Evolutionary conservation across 1,139 yeast species (phyloP), one percentile per base, ranked within the genome.

Genomic region (Williopsis jadinii): DNA sequence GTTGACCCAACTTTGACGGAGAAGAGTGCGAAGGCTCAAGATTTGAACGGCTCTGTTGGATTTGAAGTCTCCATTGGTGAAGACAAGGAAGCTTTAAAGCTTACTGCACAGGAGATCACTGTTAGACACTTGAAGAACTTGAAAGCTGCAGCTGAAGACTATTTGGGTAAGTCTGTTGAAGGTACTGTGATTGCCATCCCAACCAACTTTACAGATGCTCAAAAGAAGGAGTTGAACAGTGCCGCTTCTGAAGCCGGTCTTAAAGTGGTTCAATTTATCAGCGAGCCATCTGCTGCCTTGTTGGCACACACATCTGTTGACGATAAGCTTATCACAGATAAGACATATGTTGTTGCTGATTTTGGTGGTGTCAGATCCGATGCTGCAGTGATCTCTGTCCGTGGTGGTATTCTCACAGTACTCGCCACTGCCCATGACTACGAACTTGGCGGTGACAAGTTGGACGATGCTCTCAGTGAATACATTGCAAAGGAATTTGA

Each of bases 281-380:
- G 84, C 63, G 99, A 92, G 68, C 97, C 97, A 52, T 74, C 90
- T 47, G 86, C 97, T 49, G 96, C 97, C 39, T 71, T 92, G 50
- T 73, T 92, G 54, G 90, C 97, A 8, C 70, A 59, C 44, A 51
- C 63, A 24, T 63, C 70, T 35, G 72, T 73, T 45, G 82, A 77
- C 43, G 78, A 75, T 55, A 69, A 71, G 52, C 68, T 79, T 53
- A 61, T 64, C 42, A 68, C 79, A 53, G 97, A 92, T 66, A 85
- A 82, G 67, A 70, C 86, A 46, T 87, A 83, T 56, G 94, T 86
- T 41, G 96, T 94, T 54, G 95, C 95, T 40, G 98, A 92, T 66
- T 85, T 92, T 59, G 99, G 98, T 63, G 97, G 97, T 61, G 76
- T 88, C 55, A 80, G 98, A 68, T 83, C 95, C 34, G 98, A 92